Evolutionary conservation across 768 basidiomycete species (phyloP), one percentile per base, ranked within the genome.

Genomic region (Glaciozyma antarctica): DNA sequence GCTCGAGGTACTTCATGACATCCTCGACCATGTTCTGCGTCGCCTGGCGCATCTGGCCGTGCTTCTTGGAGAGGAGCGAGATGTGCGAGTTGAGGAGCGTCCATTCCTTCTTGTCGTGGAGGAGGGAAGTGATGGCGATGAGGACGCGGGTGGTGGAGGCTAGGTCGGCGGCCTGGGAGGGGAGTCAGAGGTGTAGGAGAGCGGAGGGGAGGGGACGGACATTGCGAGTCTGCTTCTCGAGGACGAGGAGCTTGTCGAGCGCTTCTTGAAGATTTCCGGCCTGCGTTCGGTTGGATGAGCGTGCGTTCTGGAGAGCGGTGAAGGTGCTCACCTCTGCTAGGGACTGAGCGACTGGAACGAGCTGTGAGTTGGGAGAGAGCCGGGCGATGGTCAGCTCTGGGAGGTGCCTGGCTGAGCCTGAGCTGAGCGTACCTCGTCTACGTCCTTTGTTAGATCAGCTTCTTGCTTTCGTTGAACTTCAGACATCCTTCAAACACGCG

Each of bases 161-260:
- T 43, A 90, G 81, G 81, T 99, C 95, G 62, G 93, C 86, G 21
- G 93, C 91, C 94, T 94, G 73, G 24, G 26, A 53, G 43, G 65
- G 28, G 52, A 69, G 16, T 61, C 26, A 55, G 8, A 53, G 13
- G 22, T 16, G 13, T 34, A 28, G 17, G 17, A n/a, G 24, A 16
- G 2, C 26, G 3, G 15, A 19, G 59, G 48, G 55, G 21, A 16
- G 19, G 6, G 38, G 26, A 78, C 83, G 52, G 63, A 90, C 95
- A 79, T 97, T 98, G 80, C 95, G 82, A 3, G 94, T 88, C 77
- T 95, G 93, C 78, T 98, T 98, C 79, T 99, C 95, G 8, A 98
- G 81, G 2, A 79, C 78, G 63, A 92, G 81, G 63, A 98, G 83
- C 79, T 88, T 90, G 78, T 99, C 94, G 41, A 97, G 79, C 28